Base-by-base conservation (phyloP, 1,284 basidiomycete genomes). In the Boletus semigastroideus region DNA sequence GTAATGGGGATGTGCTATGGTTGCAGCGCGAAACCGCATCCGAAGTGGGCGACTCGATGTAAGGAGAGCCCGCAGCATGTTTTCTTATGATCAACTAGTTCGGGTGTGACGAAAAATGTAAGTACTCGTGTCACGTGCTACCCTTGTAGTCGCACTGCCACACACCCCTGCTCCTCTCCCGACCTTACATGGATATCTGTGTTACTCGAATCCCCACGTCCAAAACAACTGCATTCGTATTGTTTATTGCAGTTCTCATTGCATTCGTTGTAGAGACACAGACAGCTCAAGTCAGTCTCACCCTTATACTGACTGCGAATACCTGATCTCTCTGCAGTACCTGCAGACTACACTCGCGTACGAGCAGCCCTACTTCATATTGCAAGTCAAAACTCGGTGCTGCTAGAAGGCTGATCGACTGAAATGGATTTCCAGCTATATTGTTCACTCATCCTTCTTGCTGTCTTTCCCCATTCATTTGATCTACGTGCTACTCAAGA, bases 351-450 rank as follows among this genome's bases (percentile, higher is more conserved):
- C 72, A 2, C 72, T 90, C 27, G 78, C 74, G 27, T 93, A 84
- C 72, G 74, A 80, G 45, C 86, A 91, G 48, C 87, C 90, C 2
- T 92, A 83, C 73, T 83, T 92, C 58, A 71, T 91, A 56, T 88
- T 92, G 87, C 90, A 61, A 58, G 80, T 62, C 36, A 13, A 37
- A n/a, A 31, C 37, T n/a, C 9, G 3, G n/a, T 19, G 33, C 33
- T n/a, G 17, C n/a, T 37, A 31, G n/a, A 25, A 14, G 8, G 36
- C 19, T 13, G 27, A 22, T 42, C n/a, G 49, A 40, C 51, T 46
- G 51, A 62, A 43, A 46, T 57, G 22, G 46, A 16, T 22, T 39
- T 40, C 31, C 56, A 90, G 88, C 66, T 92, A 89, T 65, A 65
- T 87, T 56, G 87, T 88, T 7, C 90, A 92, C 65, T 87, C 87